phyloP scores from a whole-genome alignment of 2,329 filamentous ascomycete genomes.

The Apiospora saccharicola region DNA sequence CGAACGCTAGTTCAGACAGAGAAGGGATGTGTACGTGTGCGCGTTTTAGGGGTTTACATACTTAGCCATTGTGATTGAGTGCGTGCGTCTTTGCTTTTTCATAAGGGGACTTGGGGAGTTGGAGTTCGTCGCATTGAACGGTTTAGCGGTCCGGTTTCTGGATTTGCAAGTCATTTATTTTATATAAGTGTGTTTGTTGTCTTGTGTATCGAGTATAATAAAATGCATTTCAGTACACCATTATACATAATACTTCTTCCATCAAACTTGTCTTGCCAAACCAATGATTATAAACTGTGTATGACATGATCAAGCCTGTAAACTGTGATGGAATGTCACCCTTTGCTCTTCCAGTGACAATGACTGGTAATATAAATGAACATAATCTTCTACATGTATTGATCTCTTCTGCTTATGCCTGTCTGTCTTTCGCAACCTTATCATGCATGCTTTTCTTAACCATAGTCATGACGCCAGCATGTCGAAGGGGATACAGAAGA shows the following conservation, averaged over 20 bases:
- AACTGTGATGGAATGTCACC: not conserved
- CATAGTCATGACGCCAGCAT: slow-evolving; percentile 20
- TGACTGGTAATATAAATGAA: not conserved
- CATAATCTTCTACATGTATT: slow-evolving; percentile 21
- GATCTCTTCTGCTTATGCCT: not conserved
- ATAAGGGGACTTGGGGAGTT: slow-evolving; percentile 5
- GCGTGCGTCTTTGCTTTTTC: not conserved
- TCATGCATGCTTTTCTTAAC: slow-evolving; percentile 15
- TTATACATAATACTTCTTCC: slow-evolving; percentile 8
- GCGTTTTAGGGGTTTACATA: not conserved
- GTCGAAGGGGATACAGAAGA: slow-evolving; percentile 8
- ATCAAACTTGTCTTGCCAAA: not conserved
- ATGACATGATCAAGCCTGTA: not conserved
- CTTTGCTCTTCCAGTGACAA: not conserved
- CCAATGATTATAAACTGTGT: not conserved
- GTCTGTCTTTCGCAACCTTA: slow-evolving; percentile 5
- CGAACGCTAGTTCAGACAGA: not conserved
- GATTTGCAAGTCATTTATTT: slow-evolving; percentile 9
- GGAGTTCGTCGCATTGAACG: slow-evolving; percentile 1
- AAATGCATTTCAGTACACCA: slow-evolving; percentile 21
- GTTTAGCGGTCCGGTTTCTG: slow-evolving; percentile 10
- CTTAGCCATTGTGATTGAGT: slow-evolving; percentile 4
- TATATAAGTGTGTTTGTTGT: not conserved
- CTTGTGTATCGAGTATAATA: slow-evolving; percentile 27
- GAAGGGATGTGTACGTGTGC: not conserved